Percentiles rank a stretch among this genome's conserved stretches.
These are phyloP conservation scores for Agrostemma githago DNA, from an alignment of 148 eudicot genomes.

Conservation along the genomic window DNA sequence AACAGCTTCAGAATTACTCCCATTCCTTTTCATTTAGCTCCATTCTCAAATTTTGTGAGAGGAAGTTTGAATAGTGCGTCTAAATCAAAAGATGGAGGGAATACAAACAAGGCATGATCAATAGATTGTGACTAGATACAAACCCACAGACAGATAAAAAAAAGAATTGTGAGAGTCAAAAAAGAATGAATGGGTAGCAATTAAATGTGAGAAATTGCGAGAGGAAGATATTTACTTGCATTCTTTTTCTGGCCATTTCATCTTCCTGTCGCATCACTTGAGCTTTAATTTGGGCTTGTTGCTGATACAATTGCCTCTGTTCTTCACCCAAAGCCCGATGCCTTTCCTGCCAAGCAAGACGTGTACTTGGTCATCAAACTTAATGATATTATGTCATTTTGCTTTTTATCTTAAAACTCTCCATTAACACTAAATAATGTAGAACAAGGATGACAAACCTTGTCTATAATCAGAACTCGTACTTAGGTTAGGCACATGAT, in stretches of 20 bases:
- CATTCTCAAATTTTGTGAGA: too few relatives aligned
- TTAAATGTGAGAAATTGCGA: neutral
- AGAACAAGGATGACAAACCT: neutral
- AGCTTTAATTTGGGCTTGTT: slow-evolving; percentile 82
- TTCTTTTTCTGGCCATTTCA: slow-evolving; percentile 82
- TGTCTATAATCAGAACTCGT: neutral
- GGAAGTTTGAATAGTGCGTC: too few relatives aligned
- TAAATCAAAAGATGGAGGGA: too few relatives aligned
- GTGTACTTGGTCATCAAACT: neutral
- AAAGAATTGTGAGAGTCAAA: neutral
- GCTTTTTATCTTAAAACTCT: neutral
- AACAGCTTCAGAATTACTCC: neutral
- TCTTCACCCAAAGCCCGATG: slow-evolving; percentile 77
- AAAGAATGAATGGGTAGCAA: neutral
- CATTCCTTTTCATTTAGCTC: too few relatives aligned
- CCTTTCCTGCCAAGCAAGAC: slow-evolving; percentile 57
- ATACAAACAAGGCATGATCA: neutral
- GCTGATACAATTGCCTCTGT: slow-evolving; percentile 73
- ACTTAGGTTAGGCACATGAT: neutral
- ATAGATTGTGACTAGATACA: neutral
- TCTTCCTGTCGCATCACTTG: slow-evolving; percentile 89
- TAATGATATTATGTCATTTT: neutral
- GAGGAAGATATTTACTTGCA: slow-evolving; percentile 54
- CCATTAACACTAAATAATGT: neutral
- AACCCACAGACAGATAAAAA: neutral